Evolutionary conservation across 1,284 basidiomycete genomes (phyloP), one percentile per base, ranked within the genome.

Genomic region (Rhodotorula sp.): DNA sequence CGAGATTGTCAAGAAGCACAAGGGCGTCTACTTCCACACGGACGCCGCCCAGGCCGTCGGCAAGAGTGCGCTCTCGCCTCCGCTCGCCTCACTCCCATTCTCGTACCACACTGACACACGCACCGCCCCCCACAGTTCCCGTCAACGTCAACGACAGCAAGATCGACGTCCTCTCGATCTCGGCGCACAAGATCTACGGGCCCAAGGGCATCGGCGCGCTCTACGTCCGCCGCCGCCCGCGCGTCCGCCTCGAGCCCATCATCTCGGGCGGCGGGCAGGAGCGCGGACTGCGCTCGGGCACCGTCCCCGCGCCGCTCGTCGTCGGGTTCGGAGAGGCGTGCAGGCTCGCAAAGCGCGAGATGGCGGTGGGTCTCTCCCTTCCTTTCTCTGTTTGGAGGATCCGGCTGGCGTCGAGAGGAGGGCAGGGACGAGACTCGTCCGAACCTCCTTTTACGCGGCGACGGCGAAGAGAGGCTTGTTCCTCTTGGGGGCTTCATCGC

Each of bases 261-360:
- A 86, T 99, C 74, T 94, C 88, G 77, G 97, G 97, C 71, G 97
- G 97, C 80, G 97, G 97, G 10, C 97, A 99, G 83, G 97, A 99
- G 84, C 88, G 97, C 75, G 97, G 97, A 14, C 82, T 99, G 77
- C 85, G 97, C 69, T 95, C 92, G 77, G 97, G 97, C 41, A 99
- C 97, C 0, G 85, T 99, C 4, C 88, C 97, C 3, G 89, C 94
- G n/a, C 86, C 91, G 4, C 85, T 99, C 68, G 90, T 90, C 14
- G 95, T 97, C 46, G 97, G 97, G 17, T 84, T 99, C 55, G 97
- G 97, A 23, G 97, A 97, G 83, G 96, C 97, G 41, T 93, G 93
- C 64, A 87, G 94, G 68, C 87, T 99, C 78, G 94, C 95, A 19
- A 90, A 90, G 82, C 84, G 87, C 77, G 97, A 99, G 84, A 96